Conservation (phyloP, 2,329 filamentous ascomycete genomes). For the Pyricularia grisea region DNA sequence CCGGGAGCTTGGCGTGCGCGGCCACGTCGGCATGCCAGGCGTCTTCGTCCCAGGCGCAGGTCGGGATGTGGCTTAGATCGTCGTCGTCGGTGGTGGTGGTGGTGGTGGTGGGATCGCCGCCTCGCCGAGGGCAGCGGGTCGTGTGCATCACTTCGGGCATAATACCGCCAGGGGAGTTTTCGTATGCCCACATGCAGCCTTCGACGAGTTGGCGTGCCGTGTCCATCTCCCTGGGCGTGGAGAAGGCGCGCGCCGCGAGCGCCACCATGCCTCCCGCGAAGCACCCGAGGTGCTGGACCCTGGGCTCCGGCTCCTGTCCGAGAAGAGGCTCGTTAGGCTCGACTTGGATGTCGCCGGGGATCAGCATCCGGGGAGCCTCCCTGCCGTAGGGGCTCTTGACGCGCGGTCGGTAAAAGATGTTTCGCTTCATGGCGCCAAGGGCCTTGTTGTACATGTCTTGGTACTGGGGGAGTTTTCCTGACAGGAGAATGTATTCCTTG, state of each 20-base stretch:
- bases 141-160: constrained; percentile 37
- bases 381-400: not conserved
- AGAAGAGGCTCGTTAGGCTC: constrained; percentile 12
- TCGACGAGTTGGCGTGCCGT: constrained; percentile 37
- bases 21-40: constrained; percentile 16
- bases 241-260: constrained; percentile 26
- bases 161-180: constrained; percentile 36
- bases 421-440: constrained; percentile 23
- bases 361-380: constrained; percentile 5
- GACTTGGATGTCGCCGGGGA: constrained; percentile 17
- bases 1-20: constrained; percentile 15
- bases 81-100: constrained; percentile 9
- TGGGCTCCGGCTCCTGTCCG: constrained; percentile 20
- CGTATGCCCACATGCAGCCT: constrained; percentile 47
- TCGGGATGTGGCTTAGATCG: constrained; percentile 13
- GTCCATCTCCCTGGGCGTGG: constrained; percentile 27
- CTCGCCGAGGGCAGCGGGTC: constrained; percentile 18
- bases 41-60: constrained; percentile 22
- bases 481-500: constrained; percentile 40
- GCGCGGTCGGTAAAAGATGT: constrained; percentile 12
- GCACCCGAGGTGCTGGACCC: constrained; percentile 30
- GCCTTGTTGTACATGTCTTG: constrained; percentile 53
- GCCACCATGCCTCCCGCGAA: constrained; percentile 35
- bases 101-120: not conserved
- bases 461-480: constrained; percentile 45